phyloP scores from a whole-genome alignment of 73 alveolate species.

The Loxodes magnus region DNA sequence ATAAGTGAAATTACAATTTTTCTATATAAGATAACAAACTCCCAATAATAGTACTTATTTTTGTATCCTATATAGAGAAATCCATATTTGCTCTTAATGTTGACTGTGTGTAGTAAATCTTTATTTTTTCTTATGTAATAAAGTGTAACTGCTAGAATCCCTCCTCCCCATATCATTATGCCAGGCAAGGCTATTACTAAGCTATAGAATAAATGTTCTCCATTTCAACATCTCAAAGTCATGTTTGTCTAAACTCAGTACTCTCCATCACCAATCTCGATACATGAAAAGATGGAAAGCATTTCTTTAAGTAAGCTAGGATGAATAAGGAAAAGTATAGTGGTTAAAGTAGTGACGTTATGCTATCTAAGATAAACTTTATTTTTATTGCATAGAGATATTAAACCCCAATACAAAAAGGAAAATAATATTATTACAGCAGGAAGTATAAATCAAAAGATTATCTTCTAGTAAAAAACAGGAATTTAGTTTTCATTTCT shows the following conservation, averaged over 20 bases:
- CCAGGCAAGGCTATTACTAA: not conserved
- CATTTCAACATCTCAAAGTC: not conserved
- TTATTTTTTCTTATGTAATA: not conserved
- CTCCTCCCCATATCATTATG: not conserved
- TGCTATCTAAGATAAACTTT: no score
- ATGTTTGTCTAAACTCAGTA: conserved; percentile 24
- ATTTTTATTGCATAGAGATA: no score
- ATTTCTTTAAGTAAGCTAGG: not conserved
- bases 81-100: conserved; percentile 26
- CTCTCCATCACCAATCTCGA: not conserved
- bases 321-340: not conserved
- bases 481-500: conserved; percentile 20
- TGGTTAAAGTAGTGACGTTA: conserved; percentile 3
- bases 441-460: no score
- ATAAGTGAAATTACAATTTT: conserved; percentile 17
- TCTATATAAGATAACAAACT: conserved; percentile 29
- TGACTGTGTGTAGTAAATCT: conserved; percentile 10
- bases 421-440: no score
- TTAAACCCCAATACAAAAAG: no score
- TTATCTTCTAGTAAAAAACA: conserved; percentile 21
- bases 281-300: not conserved
- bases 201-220: no score
- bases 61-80: conserved; percentile 26
- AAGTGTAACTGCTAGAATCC: not conserved
- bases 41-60: conserved; percentile 23